Conservation (phyloP, 257 asterid genomes). For the Ballota nigra region DNA sequence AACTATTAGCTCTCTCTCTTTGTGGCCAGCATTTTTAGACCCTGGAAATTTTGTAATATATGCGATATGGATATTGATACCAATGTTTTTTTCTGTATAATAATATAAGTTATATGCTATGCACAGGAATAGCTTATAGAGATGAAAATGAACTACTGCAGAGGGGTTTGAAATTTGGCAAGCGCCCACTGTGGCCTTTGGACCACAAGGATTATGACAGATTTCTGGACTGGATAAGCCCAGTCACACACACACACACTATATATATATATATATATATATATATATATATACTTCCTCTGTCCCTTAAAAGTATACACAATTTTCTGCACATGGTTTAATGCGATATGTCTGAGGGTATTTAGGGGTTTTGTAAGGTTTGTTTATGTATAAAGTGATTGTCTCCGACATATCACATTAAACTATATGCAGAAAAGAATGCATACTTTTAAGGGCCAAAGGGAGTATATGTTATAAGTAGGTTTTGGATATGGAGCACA, state of each 20-base stretch:
- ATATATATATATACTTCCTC: no score
- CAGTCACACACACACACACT: not conserved
- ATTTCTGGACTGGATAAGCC: conserved; percentile 20
- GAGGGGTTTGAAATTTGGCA: conserved; percentile 7
- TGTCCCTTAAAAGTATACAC: no score
- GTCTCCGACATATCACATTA: no score
- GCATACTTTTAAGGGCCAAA: no score
- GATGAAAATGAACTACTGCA: conserved; percentile 20
- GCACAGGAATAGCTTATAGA: not conserved
- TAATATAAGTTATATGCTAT: not conserved
- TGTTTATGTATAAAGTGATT: no score
- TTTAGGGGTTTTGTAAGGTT: no score
- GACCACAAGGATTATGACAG: conserved; percentile 28
- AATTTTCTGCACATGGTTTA: no score
- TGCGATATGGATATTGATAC: not conserved
- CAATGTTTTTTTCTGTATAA: not conserved
- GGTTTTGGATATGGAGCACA: not conserved
- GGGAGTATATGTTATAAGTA: no score
- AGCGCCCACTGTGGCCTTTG: conserved; percentile 27
- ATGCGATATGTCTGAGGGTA: no score
- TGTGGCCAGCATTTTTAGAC: conserved; percentile 22
- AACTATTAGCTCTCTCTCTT: conserved; percentile 4
- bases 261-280: not conserved
- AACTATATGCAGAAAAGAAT: no score
- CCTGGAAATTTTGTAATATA: conserved; percentile 18